Percentiles rank a stretch among this genome's conserved stretches.
These are phyloP conservation scores for Thalassiosira hispida DNA, from an alignment of 352 stramenopile species.

Conservation along the genomic window DNA sequence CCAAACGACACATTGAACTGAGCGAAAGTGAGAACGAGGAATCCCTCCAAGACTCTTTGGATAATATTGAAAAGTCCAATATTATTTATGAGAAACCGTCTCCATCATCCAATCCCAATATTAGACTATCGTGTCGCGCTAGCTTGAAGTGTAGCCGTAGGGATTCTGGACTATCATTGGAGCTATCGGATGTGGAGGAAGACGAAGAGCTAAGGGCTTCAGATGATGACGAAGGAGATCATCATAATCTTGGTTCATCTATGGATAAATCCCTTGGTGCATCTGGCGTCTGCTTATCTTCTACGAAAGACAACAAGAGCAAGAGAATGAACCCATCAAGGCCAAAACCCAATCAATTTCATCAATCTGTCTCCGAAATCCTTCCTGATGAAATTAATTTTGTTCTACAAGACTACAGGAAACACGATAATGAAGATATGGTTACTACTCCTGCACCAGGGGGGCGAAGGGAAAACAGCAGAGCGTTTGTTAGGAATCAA, in stretches of 20 bases:
- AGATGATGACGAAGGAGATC: background rate
- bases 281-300: no score
- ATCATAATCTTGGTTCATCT: background rate
- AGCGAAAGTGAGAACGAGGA: background rate
- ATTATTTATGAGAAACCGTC: background rate
- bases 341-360: background rate
- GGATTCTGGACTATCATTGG: background rate
- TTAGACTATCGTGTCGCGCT: background rate
- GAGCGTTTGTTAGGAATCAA: background rate
- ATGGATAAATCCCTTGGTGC: no score
- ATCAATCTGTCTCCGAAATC: background rate
- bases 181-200: slow-evolving; percentile 1
- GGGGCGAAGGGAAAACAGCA: background rate
- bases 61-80: background rate
- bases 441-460: background rate
- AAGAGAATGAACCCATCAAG: no score
- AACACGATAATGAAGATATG: background rate
- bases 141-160: background rate
- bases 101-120: background rate
- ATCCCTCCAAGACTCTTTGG: background rate
- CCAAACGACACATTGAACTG: no score
- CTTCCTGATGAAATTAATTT: background rate
- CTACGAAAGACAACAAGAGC: no score
- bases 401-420: background rate
- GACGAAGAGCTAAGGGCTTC: background rate